Conservation (phyloP, 1,284 basidiomycete genomes). For the Athelia psychrophila region DNA sequence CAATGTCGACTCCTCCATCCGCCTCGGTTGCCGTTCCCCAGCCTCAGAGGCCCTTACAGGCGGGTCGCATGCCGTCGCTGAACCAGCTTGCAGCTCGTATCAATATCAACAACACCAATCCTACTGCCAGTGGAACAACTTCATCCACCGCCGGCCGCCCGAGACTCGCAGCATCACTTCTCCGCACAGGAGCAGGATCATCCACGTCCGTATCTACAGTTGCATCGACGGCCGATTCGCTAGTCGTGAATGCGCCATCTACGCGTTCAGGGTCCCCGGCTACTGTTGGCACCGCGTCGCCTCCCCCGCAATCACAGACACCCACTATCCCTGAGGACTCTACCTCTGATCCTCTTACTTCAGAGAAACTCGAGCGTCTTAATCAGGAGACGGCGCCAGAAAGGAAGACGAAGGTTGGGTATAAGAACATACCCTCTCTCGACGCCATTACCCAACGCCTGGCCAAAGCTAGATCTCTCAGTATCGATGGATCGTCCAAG, state of each 20-base stretch:
- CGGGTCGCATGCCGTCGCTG: slow-evolving; percentile 61
- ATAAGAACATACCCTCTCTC: slow-evolving; percentile 82
- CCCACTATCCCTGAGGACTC: slow-evolving; percentile 36
- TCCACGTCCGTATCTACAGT: slow-evolving; percentile 50
- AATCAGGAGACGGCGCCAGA: slow-evolving; percentile 48
- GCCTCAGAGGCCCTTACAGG: slow-evolving; percentile 31
- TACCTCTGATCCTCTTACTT: slow-evolving; percentile 49
- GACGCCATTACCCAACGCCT: slow-evolving; percentile 78
- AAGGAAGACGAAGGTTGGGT: slow-evolving; percentile 61
- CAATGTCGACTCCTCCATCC: slow-evolving; percentile 3
- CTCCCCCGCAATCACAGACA: slow-evolving; percentile 46
- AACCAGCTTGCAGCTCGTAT: slow-evolving; percentile 79
- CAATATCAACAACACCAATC: slow-evolving; percentile 36
- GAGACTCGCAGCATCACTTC: slow-evolving; percentile 67
- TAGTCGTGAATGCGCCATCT: slow-evolving; percentile 56
- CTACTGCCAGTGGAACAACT: slow-evolving; percentile 27
- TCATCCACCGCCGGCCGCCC: slow-evolving; percentile 46
- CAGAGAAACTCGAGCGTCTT: slow-evolving; percentile 58
- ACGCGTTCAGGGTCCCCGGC: slow-evolving; percentile 60
- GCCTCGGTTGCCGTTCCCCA: slow-evolving; percentile 31
- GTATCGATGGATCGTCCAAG: slow-evolving; percentile 67
- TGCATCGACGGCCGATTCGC: slow-evolving; percentile 57
- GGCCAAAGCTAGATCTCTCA: slow-evolving; percentile 63
- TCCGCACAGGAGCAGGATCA: slow-evolving; percentile 49
- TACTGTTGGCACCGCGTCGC: slow-evolving; percentile 30